Evolutionary conservation across 2,329 filamentous ascomycete species (phyloP).

Genomic region (Fusarium denticulatum): DNA sequence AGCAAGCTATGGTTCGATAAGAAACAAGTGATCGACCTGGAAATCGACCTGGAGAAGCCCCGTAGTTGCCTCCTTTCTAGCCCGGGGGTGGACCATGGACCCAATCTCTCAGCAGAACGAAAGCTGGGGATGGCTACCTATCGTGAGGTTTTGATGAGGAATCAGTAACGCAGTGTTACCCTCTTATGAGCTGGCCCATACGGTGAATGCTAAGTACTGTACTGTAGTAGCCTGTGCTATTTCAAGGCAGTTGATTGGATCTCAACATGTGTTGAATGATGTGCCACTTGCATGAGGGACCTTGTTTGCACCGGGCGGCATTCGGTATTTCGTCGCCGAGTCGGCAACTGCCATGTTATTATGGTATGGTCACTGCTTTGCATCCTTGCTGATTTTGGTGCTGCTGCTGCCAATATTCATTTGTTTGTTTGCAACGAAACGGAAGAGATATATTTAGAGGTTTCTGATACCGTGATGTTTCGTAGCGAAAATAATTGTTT

Average conservation of each 20-base stretch:
- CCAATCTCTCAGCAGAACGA: slow-evolving; percentile 12
- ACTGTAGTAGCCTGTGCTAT: not conserved
- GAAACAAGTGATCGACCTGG: not conserved
- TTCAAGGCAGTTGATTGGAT: slow-evolving; percentile 23
- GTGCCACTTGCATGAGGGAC: slow-evolving; percentile 26
- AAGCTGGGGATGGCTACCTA: slow-evolving; percentile 9
- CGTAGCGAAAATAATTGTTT: not conserved
- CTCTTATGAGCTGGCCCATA: slow-evolving; percentile 3
- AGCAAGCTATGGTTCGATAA: slow-evolving; percentile 20
- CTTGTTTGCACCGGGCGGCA: slow-evolving; percentile 17
- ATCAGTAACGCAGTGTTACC: not conserved
- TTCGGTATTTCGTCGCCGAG: slow-evolving; percentile 34
- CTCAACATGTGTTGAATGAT: slow-evolving; percentile 31
- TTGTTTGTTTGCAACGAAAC: not conserved
- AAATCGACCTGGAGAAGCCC: not conserved
- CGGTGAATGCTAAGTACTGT: not conserved
- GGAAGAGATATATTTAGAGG: not conserved
- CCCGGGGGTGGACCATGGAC: slow-evolving; percentile 8
- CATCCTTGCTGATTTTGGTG: slow-evolving; percentile 9
- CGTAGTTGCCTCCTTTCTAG: slow-evolving; percentile 19
- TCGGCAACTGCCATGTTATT: slow-evolving; percentile 16
- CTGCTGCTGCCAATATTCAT: not conserved
- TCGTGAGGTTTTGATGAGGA: not conserved
- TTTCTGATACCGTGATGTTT: slow-evolving; percentile 6
- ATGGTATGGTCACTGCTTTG: not conserved